A percentile compares a stretch with the other conserved stretches of the same genome.
These are phyloP conservation scores for Tilletia setariae DNA, from an alignment of 1,284 basidiomycete species.

Conservation along the genomic window DNA sequence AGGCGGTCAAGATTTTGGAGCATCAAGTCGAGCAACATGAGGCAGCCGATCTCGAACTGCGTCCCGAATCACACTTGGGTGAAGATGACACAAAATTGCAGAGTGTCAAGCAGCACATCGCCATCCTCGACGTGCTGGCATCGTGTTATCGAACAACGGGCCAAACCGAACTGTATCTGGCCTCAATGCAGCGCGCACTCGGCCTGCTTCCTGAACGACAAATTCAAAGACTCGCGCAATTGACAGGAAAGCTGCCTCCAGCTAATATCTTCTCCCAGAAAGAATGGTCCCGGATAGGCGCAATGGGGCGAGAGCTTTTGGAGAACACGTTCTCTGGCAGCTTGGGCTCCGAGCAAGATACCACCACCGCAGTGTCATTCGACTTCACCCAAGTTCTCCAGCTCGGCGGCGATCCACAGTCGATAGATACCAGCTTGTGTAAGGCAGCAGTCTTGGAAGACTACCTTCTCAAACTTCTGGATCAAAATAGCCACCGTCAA, in stretches of 20 bases:
- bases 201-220: background rate
- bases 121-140: slow-evolving; percentile 4
- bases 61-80: background rate
- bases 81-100: background rate
- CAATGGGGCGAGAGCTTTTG: background rate
- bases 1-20: slow-evolving; percentile 39
- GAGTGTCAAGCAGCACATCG: background rate
- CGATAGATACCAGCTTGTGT: background rate
- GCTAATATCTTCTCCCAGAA: background rate
- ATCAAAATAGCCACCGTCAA: background rate
- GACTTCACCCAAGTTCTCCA: background rate
- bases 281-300: background rate
- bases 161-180: background rate
- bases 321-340: background rate
- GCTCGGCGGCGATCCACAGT: background rate
- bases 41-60: background rate
- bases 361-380: background rate
- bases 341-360: background rate
- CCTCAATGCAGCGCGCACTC: background rate
- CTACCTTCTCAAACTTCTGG: slow-evolving; percentile 8
- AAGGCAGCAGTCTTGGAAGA: slow-evolving; percentile 9
- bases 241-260: too few species aligned
- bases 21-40: slow-evolving; percentile 20
- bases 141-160: background rate
- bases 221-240: background rate